Evolutionary conservation across 108 stramenopile species (phyloP), one percentile per base, ranked within the genome.

Genomic region (Fistulifera pelliculosa): DNA sequence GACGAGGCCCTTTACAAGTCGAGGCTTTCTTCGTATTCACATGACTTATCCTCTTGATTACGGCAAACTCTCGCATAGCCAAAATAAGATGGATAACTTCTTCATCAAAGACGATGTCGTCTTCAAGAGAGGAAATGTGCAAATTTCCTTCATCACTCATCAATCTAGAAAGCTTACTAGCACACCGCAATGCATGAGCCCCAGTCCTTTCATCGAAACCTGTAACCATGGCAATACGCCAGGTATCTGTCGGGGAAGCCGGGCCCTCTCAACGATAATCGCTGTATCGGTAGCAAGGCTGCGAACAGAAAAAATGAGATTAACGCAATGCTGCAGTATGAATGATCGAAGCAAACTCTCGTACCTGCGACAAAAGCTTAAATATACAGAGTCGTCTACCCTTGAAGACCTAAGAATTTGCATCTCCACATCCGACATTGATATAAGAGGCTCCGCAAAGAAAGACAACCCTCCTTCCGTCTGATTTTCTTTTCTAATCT

Each of bases 401-500:
- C 41, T 15, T 25, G 31, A 25, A 12, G 68, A 27, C 28, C 64
- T 56, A n/a, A 77, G 58, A 42, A 77, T 31, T 31, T 73, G 76
- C 35, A 16, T 27, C 42, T 69, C 49, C 6, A 77, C 49, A 31
- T 69, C 71, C 21, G 27, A 10, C n/a, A 77, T 24, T 14, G 68
- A 57, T 44, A 70, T 52, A 31, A 77, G 54, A 19, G 76, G 76
- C 41, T 77, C 71, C 12, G 56, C 67, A 41, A 55, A 47, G 8
- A 69, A 39, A 22, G 49, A 42, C 48, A 39, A 52, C 21, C 31
- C 31, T 35, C 8, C 31, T 35, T 35, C 8, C 31, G 31, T 8
- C 31, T 35, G 24, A 42, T 14, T 38, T 55, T 40, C 52, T n/a
- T 13, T 19, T 49, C 5, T 49, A 44, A 61, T 28, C 22, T 61